phyloP scores from a whole-genome alignment of 306 rosid genomes.

The Lupinus albus region DNA sequence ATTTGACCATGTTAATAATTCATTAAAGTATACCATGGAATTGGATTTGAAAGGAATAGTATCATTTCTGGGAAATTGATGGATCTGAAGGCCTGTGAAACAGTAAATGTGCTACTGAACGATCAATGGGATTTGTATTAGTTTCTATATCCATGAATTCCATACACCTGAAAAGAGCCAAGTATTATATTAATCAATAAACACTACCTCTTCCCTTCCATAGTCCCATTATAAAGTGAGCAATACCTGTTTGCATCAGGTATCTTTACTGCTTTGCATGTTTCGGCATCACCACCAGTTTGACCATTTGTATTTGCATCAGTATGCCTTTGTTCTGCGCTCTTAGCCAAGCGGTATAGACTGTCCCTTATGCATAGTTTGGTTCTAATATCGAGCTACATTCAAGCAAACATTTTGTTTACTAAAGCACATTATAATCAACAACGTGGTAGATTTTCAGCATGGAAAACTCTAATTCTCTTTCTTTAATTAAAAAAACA shows the following conservation, averaged over 20 bases:
- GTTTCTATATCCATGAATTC: conserved; percentile 65
- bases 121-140: conserved; percentile 73
- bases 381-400: conserved; percentile 71
- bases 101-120: conserved; percentile 70
- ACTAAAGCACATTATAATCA: conserved; percentile 17
- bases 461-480: background rate
- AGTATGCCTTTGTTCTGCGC: conserved; percentile 74
- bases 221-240: background rate
- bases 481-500: too few species aligned
- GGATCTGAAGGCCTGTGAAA: conserved; percentile 73
- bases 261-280: conserved; percentile 37
- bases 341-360: conserved; percentile 73
- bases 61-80: conserved; percentile 48
- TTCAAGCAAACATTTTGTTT: conserved; percentile 29
- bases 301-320: conserved; percentile 43
- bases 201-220: background rate
- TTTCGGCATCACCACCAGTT: conserved; percentile 50
- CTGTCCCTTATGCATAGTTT: conserved; percentile 78
- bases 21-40: conserved; percentile 48
- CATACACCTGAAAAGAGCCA: conserved; percentile 48
- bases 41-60: conserved; percentile 43
- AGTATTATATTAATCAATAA: background rate
- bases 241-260: conserved; percentile 59
- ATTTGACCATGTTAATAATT: conserved; percentile 5
- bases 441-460: background rate